These are phyloP conservation scores for Fusarium xyrophilum DNA, from an alignment of 2,329 filamentous ascomycete genomes.

Conservation along the genomic window DNA sequence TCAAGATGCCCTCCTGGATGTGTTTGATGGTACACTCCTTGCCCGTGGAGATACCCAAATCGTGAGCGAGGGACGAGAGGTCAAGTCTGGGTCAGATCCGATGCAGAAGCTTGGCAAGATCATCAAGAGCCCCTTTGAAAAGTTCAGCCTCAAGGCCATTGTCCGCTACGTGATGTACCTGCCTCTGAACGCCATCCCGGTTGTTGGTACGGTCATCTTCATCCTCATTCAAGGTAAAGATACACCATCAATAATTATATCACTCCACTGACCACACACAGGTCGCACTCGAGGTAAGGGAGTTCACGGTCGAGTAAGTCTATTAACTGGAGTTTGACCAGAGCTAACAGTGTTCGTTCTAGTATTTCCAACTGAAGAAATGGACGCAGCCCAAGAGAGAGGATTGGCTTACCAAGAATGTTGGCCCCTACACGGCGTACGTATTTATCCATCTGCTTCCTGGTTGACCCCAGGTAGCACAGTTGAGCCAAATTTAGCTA, in stretches of 20 bases:
- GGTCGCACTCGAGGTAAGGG: conserved; percentile 56
- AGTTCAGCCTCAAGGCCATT: conserved; percentile 67
- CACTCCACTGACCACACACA: conserved; percentile 32
- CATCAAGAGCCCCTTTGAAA: conserved; percentile 63
- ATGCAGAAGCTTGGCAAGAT: conserved; percentile 64
- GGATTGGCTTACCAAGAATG: conserved; percentile 73
- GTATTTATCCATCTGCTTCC: conserved; percentile 44
- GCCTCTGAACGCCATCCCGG: conserved; percentile 90
- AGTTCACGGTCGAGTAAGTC: conserved; percentile 61
- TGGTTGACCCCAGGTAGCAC: not conserved
- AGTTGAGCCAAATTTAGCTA: conserved; percentile 1
- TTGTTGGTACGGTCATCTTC: conserved; percentile 84
- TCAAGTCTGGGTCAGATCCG: conserved; percentile 68
- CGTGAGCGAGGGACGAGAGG: conserved; percentile 75
- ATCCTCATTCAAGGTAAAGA: conserved; percentile 72
- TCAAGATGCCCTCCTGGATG: conserved; percentile 83
- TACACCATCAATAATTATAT: not conserved
- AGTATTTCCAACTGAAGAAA: conserved; percentile 92
- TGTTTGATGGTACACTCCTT: conserved; percentile 78
- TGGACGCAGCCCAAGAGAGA: conserved; percentile 72
- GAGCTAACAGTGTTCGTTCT: conserved; percentile 4
- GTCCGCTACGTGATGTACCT: conserved; percentile 84
- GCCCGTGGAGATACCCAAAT: conserved; percentile 61
- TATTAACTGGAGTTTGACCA: not conserved
- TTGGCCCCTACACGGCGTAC: conserved; percentile 82